These are phyloP conservation scores for Cantharellus cinnabarinus DNA, from an alignment of 768 basidiomycete species.

Conservation along the genomic window DNA sequence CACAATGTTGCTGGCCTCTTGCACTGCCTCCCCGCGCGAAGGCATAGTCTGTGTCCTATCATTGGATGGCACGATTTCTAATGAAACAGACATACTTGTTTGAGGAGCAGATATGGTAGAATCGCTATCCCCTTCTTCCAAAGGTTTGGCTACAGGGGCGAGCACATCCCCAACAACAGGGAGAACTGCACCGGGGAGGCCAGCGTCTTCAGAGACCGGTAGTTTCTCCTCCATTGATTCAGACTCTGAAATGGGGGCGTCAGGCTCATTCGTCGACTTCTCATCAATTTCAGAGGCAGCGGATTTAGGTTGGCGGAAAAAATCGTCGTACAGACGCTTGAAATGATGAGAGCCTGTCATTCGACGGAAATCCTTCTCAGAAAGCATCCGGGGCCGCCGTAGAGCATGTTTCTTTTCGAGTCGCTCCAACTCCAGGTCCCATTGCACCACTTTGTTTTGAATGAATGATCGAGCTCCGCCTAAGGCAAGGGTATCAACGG, in stretches of 20 bases:
- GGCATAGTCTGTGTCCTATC: background rate
- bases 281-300: conserved; percentile 62
- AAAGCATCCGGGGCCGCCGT: conserved; percentile 16
- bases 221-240: conserved; percentile 41
- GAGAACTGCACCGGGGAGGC: too few relatives aligned
- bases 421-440: conserved; percentile 83
- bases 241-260: conserved; percentile 26
- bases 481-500: conserved; percentile 71
- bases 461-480: conserved; percentile 70
- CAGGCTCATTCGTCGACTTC: conserved; percentile 10
- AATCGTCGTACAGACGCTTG: conserved; percentile 9
- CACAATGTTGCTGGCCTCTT: background rate
- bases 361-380: conserved; percentile 30
- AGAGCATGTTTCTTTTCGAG: conserved; percentile 23
- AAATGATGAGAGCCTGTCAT: conserved; percentile 10
- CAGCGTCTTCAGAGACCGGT: background rate
- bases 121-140: conserved; percentile 49
- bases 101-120: conserved; percentile 51
- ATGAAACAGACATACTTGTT: background rate
- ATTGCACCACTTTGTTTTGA: conserved; percentile 89
- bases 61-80: background rate
- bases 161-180: background rate
- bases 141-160: background rate
- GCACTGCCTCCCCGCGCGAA: background rate
- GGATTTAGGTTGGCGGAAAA: conserved; percentile 14